These are phyloP conservation scores for Rhodosporidiobolus odoratus DNA, from an alignment of 768 basidiomycete species.

Conservation along the genomic window DNA sequence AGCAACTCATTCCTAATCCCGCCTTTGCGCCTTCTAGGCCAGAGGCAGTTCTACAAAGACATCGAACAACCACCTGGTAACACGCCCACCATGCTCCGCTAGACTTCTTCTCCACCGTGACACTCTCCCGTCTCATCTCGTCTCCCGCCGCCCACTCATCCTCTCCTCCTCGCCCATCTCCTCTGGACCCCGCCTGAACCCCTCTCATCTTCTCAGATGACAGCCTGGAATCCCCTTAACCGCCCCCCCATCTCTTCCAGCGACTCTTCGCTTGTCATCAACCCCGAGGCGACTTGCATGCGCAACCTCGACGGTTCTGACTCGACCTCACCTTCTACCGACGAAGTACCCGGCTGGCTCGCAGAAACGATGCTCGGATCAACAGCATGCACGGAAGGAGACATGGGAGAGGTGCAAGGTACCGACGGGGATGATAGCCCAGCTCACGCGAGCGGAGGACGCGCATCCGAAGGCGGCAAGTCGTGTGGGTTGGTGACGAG, in stretches of 20 bases:
- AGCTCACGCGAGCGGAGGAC: background rate
- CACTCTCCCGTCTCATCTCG: background rate
- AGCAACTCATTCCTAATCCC: background rate
- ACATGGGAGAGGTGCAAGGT: background rate
- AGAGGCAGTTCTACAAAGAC: background rate
- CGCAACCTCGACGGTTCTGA: too few relatives aligned
- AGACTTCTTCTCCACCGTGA: too few relatives aligned
- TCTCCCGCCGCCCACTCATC: background rate
- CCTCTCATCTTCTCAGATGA: too few relatives aligned
- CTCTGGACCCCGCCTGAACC: too few relatives aligned
- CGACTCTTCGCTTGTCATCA: too few relatives aligned
- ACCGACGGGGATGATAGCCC: too few relatives aligned
- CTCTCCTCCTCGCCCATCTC: background rate
- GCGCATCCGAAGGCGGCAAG: background rate
- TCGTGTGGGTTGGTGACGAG: background rate
- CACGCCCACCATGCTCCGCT: background rate
- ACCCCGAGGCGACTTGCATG: too few relatives aligned
- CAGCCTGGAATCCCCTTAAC: too few relatives aligned
- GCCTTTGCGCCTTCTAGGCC: slow-evolving; percentile 4
- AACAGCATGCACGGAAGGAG: background rate
- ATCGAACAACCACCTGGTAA: background rate
- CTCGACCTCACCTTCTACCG: background rate
- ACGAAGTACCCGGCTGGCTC: background rate
- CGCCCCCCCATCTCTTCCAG: too few relatives aligned
- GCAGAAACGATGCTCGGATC: background rate